These are phyloP conservation scores for Cercospora zeae-maydis DNA, from an alignment of 2,329 filamentous ascomycete genomes.

Conservation along the genomic window DNA sequence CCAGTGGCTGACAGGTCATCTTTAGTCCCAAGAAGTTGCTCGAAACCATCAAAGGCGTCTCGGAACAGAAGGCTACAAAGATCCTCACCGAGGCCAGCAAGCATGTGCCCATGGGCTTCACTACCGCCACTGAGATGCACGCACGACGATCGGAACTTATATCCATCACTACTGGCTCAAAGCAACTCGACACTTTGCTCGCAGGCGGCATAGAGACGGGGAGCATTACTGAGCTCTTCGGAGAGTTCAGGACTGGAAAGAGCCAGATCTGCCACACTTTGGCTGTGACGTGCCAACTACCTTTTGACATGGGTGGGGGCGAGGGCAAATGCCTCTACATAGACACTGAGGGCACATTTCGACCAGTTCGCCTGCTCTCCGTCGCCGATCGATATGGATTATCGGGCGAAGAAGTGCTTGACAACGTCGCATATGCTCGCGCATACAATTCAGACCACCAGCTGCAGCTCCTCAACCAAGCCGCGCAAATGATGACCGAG, in stretches of 20 bases:
- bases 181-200: constrained; percentile 90
- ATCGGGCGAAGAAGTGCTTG: constrained; percentile 92
- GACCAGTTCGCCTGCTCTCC: constrained; percentile 82
- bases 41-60: constrained; percentile 97
- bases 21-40: constrained; percentile 66
- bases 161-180: constrained; percentile 95
- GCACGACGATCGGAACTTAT: constrained; percentile 94
- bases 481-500: constrained; percentile 98
- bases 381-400: constrained; percentile 93
- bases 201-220: constrained; percentile 95
- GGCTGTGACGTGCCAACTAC: constrained; percentile 95
- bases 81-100: constrained; percentile 90
- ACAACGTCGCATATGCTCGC: constrained; percentile 96
- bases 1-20: constrained; percentile 22
- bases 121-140: constrained; percentile 98
- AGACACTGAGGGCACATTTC: constrained; percentile 94
- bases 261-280: constrained; percentile 98
- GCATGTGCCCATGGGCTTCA: constrained; percentile 97
- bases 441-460: constrained; percentile 99
- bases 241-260: constrained; percentile 96
- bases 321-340: constrained; percentile 99
- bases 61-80: constrained; percentile 91
- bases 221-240: constrained; percentile 96
- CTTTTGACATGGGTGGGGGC: constrained; percentile 97
- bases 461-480: constrained; percentile 88